Base-by-base conservation (phyloP, 192 early-diverging fungal genomes). In the Haplosporangium gracile region DNA sequence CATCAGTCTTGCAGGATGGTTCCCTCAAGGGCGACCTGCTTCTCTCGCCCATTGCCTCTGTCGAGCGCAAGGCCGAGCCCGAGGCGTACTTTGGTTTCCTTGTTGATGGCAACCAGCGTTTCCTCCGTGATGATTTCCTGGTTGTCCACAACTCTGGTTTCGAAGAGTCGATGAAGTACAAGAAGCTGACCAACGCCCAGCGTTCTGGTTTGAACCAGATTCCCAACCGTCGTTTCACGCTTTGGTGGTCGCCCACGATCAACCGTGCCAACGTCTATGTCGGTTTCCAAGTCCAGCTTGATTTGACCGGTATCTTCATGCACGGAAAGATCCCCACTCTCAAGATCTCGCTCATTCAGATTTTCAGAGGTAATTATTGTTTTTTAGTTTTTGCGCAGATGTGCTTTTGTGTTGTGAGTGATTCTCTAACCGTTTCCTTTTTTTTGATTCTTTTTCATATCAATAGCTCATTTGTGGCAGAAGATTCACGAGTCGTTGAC, bases 241-340 rank as follows among this genome's bases (percentile, higher is more conserved):
- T 99, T 72, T 99, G 98, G 98, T 99, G 98, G 98, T 97, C 96
- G 49, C 97, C 97, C 6, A 99, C 98, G 9, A 98, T 99, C 87
- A 99, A 99, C 88, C 94, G 97, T 79, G 95, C 97, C 43, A 98
- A 99, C 88, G 98, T 99, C 26, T 99, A 99, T 84, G 97, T 99
- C 71, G 98, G 98, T 90, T 99, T 99, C 97, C 97, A 99, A 89
- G 98, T 99, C 78, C 98, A 99, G 90, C 92, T 99, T 60, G 98
- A 99, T 93, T 92, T 99, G 88, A 99, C 98, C 10, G 98, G 98
- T 88, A 99, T 99, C 69, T 99, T 99, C 85, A 99, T 99, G 98
- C 98, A 99, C 90, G 98, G 98, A 80, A 99, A 99, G 90, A 97
- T 99, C 81, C 98, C 98, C 22, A 99, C 98, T 2, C 93, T 99